Base-by-base conservation (phyloP, 352 stramenopile species). In the Globisporangium okanoganense region DNA sequence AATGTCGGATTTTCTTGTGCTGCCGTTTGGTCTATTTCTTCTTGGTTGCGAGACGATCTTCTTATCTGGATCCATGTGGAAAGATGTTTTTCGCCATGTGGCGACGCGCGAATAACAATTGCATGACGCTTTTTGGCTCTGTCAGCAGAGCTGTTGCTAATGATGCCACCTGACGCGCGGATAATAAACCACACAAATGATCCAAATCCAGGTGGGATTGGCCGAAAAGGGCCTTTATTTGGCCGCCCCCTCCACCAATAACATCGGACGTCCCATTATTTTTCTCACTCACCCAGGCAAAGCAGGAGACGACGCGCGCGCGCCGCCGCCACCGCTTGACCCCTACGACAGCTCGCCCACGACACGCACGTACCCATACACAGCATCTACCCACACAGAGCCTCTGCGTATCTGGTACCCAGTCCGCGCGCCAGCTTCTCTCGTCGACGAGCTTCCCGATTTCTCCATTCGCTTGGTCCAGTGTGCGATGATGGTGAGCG, bases 401-500 rank as follows among this genome's bases (percentile, higher is more conserved):
- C 25, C 22, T 45, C 29, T 16, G 22, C 22, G 36, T 43, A n/a
- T 20, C 9, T 56, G 14, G n/a, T 25, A 16, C 29, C 9, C 25
- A n/a, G 20, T 22, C 31, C 5, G 22, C 22, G 13, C 25, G 12
- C 45, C 14, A 38, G 14, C 9, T 13, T 29, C 7, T 51, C 44
- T n/a, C 20, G 20, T 51, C 44, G 18, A 27, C 50, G 27, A 43
- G 50, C 27, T 20, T 56, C 18, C 5, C 12, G 3, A 8, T 43
- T n/a, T 18, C 29, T 43, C 27, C 13, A n/a, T 54, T 49, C 31
- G 38, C 51, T 51, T 20, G 27, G 18, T 24, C 18, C 9, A 35
- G 48, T 47, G 48, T 55, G 50, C 43, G 35, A 78, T 78, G 71
- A 78, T 78, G 71, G 68, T 73, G 62, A 78, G 71, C 55, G 71